These are phyloP conservation scores for Talaromyces sp. DNA, from an alignment of 2,329 filamentous ascomycete genomes.

Conservation along the genomic window DNA sequence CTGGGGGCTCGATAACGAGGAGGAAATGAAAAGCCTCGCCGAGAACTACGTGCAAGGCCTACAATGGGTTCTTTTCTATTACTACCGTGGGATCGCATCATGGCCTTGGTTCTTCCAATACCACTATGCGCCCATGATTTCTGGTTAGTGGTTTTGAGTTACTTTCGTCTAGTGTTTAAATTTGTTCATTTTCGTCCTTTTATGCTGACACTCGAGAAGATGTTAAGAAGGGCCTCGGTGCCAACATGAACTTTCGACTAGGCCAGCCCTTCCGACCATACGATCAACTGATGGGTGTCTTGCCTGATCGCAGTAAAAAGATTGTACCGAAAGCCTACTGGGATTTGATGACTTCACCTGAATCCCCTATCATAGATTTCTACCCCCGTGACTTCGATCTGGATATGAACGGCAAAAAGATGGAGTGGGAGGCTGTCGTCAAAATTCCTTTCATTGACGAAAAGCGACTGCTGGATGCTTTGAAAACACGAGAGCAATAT, in stretches of 20 bases:
- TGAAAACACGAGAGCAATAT: constrained; percentile 78
- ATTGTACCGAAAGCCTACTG: constrained; percentile 90
- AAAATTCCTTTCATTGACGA: constrained; percentile 99
- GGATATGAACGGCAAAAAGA: constrained; percentile 99
- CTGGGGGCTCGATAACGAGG: constrained; percentile 80
- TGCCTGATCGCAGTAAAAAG: constrained; percentile 95
- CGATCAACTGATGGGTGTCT: constrained; percentile 96
- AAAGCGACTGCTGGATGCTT: constrained; percentile 77
- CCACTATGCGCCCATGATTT: constrained; percentile 97
- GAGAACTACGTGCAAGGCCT: constrained; percentile 98
- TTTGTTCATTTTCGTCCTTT: background rate
- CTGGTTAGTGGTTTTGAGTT: constrained; percentile 55
- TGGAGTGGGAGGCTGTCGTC: constrained; percentile 99
- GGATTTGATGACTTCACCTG: constrained; percentile 85
- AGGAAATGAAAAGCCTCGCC: constrained; percentile 77
- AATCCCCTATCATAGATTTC: constrained; percentile 95
- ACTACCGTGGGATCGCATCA: constrained; percentile 93
- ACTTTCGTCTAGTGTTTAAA: background rate
- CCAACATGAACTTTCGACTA: constrained; percentile 87
- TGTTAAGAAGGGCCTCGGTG: constrained; percentile 82
- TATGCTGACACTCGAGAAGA: constrained; percentile 55
- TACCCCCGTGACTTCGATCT: constrained; percentile 96
- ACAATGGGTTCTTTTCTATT: constrained; percentile 98
- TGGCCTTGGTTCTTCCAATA: constrained; percentile 99
- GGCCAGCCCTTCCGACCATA: constrained; percentile 94